Base-by-base conservation (phyloP, 345 rosid genomes). In the Lepidium sativum region DNA sequence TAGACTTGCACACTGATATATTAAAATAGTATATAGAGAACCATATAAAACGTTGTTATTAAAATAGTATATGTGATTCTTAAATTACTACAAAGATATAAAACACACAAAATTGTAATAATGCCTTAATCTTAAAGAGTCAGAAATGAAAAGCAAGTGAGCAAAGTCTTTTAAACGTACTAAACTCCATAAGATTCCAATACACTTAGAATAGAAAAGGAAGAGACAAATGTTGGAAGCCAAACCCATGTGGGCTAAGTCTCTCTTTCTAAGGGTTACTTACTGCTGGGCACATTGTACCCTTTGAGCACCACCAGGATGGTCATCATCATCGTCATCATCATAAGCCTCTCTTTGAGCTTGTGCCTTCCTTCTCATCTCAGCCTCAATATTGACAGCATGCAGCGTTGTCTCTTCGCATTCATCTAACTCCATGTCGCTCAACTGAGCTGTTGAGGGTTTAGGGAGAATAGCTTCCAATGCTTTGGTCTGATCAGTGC, bases 241-340 rank as follows among this genome's bases (percentile, higher is more conserved):
- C 34, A 50, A 52, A 54, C 68, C 63, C 69, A 62, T 53, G 68
- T 62, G 56, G 63, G 63, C 3, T 18, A 43, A 45, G 66, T 34
- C 72, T 31, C 66, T 39, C 65, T 27, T 27, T 29, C 58, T 41
- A 42, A 3, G 23, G 16, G 21, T 53, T 44, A 32, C 45, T 82
- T 72, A 87, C 84, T 87, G 94, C 81, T 87, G 90, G 17, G 90
- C 90, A 68, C 94, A 84, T 38, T 87, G 88, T 66, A 84, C 90
- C 55, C 86, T 73, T 48, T 80, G 88, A 1, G 78, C 80, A 12
- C 94, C 84, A 29, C 84, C 79, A 3, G 53, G 84, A 37, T 82
- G 68, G 52, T 55, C 75, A 27, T 59, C 77, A 56, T 72, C 77
- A 1, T 82, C 87, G 0, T 79, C 86, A 0, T 84, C 89, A 0